Base-by-base conservation (phyloP, 208 protist genomes). In the Herpetomonas tarakana region DNA sequence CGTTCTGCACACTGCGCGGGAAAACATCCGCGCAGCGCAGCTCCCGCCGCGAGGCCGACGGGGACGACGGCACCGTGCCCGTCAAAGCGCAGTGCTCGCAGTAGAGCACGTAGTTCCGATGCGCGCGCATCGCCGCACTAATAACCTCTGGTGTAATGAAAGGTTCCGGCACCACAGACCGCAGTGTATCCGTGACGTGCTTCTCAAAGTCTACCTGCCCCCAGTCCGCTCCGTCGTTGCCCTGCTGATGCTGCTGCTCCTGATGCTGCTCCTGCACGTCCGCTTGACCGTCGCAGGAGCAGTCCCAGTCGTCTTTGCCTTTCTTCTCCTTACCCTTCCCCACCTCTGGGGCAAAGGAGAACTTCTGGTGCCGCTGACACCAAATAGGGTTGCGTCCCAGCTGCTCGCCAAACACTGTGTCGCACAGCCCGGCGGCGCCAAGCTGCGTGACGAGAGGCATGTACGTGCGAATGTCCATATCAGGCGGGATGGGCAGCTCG, bases 381-480 rank as follows among this genome's bases (percentile, higher is more conserved):
- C 35, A 41, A 14, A 41, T 41, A 41, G 35, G 35, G 35, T 41
- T 41, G 14, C 0, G 51, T 39, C 31, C 11, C 2, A 14, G 30
- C 4, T 63, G 66, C 25, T 73, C 67, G 2, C 88, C 88, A 63
- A 92, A 94, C 7, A 94, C 71, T 24, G 86, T 56, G 28, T 92
- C 78, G 52, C 84, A 92, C 35, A 91, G 71, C 35, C 82, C 81
- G 22, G 73, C 71, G 2, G 88, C 82, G 7, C 78, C 83, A 27
- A 88, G 68, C 46, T 84, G 69, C 4, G 86, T 90, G 24, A 92
- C 81, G 12, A 84, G 61, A 0, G 88, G 88, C 52, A 95, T 89
- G 61, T 95, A 95, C 30, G 80, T 71, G 31, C 88, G 82, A 27
- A 92, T 87, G 45, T 85, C 81, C 68, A 80, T 89, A 49, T 86